These are phyloP conservation scores for Ilex aquifolium DNA, from an alignment of 257 asterid species.

Conservation along the genomic window DNA sequence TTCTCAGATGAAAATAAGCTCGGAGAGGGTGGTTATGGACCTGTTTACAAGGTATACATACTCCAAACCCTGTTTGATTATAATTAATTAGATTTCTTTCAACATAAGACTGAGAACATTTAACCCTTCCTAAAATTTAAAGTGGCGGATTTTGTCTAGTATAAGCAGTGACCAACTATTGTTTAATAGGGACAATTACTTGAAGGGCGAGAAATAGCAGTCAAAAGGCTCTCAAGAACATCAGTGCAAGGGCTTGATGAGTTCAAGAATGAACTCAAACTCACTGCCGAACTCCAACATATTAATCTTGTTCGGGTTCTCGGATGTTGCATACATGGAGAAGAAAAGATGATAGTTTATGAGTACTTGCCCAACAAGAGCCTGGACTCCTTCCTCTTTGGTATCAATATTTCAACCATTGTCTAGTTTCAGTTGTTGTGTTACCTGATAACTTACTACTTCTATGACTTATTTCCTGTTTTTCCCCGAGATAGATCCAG, in stretches of 20 bases:
- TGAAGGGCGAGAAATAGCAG: conserved; percentile 52
- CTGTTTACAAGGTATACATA: conserved; percentile 42
- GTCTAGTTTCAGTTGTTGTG: too few species aligned
- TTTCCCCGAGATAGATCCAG: conserved; percentile 16
- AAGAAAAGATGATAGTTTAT: conserved; percentile 50
- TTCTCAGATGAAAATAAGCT: conserved; percentile 39
- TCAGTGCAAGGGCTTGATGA: conserved; percentile 60
- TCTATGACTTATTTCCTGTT: too few species aligned
- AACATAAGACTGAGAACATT: too few species aligned
- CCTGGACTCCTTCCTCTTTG: conserved; percentile 51
- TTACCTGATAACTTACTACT: too few species aligned
- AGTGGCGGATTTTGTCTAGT: too few species aligned
- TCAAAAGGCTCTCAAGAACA: conserved; percentile 45
- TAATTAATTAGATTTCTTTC: too few species aligned
- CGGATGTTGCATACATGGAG: conserved; percentile 51
- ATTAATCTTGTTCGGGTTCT: conserved; percentile 53
- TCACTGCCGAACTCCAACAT: conserved; percentile 59
- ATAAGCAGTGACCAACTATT: too few species aligned
- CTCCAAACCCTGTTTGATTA: too few species aligned
- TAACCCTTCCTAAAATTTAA: too few species aligned
- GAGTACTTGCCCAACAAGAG: conserved; percentile 65
- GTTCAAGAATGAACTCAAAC: conserved; percentile 53
- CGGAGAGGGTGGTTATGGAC: conserved; percentile 68
- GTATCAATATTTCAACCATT: conserved; percentile 11
- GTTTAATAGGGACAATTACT: conserved; percentile 37